A percentile compares a stretch with the other conserved stretches of the same genome.
Conservation (phyloP, 2,329 filamentous ascomycete species). For the Penicillium sp. region DNA sequence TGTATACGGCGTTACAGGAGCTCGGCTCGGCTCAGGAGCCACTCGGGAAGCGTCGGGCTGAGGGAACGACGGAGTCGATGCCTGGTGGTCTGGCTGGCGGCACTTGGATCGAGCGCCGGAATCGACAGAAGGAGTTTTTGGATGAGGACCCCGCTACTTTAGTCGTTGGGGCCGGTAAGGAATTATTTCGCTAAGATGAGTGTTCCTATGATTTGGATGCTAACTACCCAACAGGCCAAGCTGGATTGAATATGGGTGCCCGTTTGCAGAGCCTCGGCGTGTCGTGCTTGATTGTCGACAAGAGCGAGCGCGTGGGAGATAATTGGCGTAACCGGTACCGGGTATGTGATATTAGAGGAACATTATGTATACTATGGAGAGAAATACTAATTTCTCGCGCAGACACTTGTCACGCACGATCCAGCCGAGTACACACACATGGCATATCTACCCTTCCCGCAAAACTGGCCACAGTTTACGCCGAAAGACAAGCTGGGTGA, state of each 20-base stretch:
- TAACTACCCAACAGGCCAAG: conserved; percentile 34
- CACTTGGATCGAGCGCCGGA: conserved; percentile 39
- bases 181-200: background rate
- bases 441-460: conserved; percentile 41
- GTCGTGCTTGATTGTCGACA: conserved; percentile 46
- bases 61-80: conserved; percentile 37
- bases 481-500: conserved; percentile 49
- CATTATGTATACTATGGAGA: background rate
- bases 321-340: conserved; percentile 53
- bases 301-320: conserved; percentile 47
- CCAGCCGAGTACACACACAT: conserved; percentile 42
- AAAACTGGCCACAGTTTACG: conserved; percentile 45
- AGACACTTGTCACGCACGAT: conserved; percentile 37
- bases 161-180: conserved; percentile 42
- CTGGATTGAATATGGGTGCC: conserved; percentile 44
- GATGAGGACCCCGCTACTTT: conserved; percentile 41
- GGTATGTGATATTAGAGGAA: conserved; percentile 17
- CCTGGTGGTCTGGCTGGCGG: conserved; percentile 31
- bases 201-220: background rate
- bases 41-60: conserved; percentile 29
- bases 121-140: conserved; percentile 32
- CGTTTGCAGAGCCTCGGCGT: conserved; percentile 43
- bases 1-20: conserved; percentile 41
- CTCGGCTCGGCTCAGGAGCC: conserved; percentile 37
- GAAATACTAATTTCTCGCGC: background rate